Percentiles rank a stretch among this genome's conserved stretches.
phyloP scores from a whole-genome alignment of 1,139 yeast genomes.

The Suhomyces maxii region DNA sequence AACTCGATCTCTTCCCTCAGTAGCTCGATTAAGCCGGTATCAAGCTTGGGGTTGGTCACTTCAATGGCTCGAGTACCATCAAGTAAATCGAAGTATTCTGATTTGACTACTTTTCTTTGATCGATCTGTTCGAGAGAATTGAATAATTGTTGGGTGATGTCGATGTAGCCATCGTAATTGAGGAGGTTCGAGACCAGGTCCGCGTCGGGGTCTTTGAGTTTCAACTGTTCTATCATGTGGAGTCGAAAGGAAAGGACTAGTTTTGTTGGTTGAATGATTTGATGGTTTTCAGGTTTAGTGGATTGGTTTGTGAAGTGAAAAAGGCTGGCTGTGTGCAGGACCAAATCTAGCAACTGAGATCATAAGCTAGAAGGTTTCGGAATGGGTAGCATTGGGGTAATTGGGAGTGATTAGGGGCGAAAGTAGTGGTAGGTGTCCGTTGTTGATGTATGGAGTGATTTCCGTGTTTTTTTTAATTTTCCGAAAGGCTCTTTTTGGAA shows the following conservation, averaged over 20 bases:
- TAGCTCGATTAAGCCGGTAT: slow-evolving; percentile 57
- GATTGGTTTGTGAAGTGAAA: too few relatives aligned
- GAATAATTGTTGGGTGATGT: slow-evolving; percentile 45
- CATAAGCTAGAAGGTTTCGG: too few relatives aligned
- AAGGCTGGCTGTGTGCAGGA: too few relatives aligned
- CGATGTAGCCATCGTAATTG: slow-evolving; percentile 19
- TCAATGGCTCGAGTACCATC: slow-evolving; percentile 80
- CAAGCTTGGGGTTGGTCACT: slow-evolving; percentile 58
- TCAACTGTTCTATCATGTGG: slow-evolving; percentile 9
- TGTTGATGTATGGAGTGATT: too few relatives aligned
- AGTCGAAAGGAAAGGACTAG: background rate
- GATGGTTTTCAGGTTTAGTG: too few relatives aligned
- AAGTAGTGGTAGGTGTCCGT: too few relatives aligned
- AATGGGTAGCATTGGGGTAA: too few relatives aligned
- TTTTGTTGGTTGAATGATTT: background rate
- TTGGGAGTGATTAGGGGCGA: too few relatives aligned
- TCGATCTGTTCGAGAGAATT: slow-evolving; percentile 30
- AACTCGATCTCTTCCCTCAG: slow-evolving; percentile 39
- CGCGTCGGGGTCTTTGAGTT: slow-evolving; percentile 5
- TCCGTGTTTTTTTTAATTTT: too few relatives aligned
- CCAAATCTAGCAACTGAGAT: too few relatives aligned
- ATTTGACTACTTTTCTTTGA: slow-evolving; percentile 49
- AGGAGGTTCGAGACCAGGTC: slow-evolving; percentile 4
- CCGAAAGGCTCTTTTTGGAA: too few relatives aligned
- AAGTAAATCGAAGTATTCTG: slow-evolving; percentile 55